phyloP scores from a whole-genome alignment of 2,329 filamentous ascomycete species.

The Neofusicoccum laricinum region DNA sequence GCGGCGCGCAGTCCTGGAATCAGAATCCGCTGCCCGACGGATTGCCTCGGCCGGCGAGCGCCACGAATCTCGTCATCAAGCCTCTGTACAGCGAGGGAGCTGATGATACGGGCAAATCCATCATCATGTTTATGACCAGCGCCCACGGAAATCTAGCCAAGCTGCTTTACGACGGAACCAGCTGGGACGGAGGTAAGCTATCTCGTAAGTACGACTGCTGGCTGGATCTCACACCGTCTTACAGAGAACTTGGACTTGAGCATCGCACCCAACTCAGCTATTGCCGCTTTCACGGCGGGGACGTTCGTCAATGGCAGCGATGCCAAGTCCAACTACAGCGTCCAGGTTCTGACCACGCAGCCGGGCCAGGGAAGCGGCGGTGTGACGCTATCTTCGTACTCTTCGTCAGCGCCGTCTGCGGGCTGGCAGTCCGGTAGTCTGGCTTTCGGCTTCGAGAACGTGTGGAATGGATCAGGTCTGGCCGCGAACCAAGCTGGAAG shows the following conservation, averaged over 20 bases:
- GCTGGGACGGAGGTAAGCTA: neutral
- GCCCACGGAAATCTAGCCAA: neutral
- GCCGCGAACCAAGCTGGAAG: neutral
- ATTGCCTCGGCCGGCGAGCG: neutral
- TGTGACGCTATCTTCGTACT: neutral
- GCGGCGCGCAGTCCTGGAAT: neutral
- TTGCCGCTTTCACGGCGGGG: neutral
- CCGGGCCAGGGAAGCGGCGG: neutral
- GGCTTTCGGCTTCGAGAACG: neutral
- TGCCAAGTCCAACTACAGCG: neutral
- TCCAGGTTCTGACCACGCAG: neutral
- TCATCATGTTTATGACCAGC: neutral
- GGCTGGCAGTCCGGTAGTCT: neutral
- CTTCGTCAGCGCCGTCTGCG: neutral
- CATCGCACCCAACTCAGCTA: neutral
- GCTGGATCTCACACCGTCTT: too few species aligned
- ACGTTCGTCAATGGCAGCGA: neutral
- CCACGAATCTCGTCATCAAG: neutral
- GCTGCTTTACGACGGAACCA: neutral
- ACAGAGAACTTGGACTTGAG: neutral
- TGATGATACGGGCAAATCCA: neutral
- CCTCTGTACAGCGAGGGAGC: neutral
- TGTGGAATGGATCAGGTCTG: neutral
- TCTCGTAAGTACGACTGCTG: neutral
- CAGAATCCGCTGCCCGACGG: neutral